phyloP scores from a whole-genome alignment of 129 eudicot genomes.

The Gnaphalium uliginosum region DNA sequence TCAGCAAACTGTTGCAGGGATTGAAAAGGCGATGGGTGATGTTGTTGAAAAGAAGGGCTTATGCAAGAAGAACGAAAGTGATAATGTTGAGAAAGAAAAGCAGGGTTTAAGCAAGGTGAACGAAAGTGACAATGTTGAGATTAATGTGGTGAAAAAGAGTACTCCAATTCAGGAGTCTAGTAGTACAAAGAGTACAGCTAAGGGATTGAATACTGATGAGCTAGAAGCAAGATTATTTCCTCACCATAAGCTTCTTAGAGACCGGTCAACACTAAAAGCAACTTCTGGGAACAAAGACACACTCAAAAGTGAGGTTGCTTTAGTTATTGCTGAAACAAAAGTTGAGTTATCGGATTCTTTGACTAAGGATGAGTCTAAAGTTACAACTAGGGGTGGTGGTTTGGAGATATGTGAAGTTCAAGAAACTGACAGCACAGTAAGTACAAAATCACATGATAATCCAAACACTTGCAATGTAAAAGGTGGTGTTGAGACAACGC shows the following conservation, averaged over 20 bases:
- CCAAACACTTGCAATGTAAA: constrained; percentile 31
- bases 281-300: constrained; percentile 29
- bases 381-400: constrained; percentile 20
- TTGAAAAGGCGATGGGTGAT: constrained; percentile 87
- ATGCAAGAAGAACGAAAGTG: constrained; percentile 19
- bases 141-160: constrained; percentile 3
- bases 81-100: constrained; percentile 39
- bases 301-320: neutral
- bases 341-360: constrained; percentile 52
- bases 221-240: constrained; percentile 84
- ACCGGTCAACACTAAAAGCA: constrained; percentile 51
- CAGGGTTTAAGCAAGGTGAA: constrained; percentile 6
- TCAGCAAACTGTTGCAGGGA: constrained; percentile 89
- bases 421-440: constrained; percentile 43
- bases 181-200: constrained; percentile 34
- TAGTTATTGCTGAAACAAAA: constrained; percentile 32
- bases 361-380: constrained; percentile 42
- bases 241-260: constrained; percentile 77
- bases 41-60: constrained; percentile 40
- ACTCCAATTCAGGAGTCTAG: constrained; percentile 18
- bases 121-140: constrained; percentile 22
- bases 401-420: constrained; percentile 41
- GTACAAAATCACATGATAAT: constrained; percentile 30
- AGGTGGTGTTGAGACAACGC: constrained; percentile 34
- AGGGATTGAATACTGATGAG: constrained; percentile 73